Evolutionary conservation across 2,329 filamentous ascomycete species (phyloP).

Genomic region (Fusarium sp.): DNA sequence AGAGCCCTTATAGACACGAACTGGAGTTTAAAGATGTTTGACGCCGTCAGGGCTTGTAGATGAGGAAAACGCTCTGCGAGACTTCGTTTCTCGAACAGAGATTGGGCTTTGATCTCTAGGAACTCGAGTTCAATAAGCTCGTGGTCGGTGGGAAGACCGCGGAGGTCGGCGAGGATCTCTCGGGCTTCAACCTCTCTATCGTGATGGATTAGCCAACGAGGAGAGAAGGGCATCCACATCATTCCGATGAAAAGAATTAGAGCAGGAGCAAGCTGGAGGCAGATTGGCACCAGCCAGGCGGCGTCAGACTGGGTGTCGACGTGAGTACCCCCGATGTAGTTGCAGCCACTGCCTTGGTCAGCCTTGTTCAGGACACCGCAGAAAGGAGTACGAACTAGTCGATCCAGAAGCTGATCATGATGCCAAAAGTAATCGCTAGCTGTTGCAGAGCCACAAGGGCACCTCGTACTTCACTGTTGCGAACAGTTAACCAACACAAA

Average conservation of each 20-base stretch:
- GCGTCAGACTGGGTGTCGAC: conserved; percentile 51
- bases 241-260: conserved; percentile 67
- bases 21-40: conserved; percentile 76
- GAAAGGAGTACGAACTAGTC: conserved; percentile 53
- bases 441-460: conserved; percentile 60
- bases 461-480: conserved; percentile 55
- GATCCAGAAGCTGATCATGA: conserved; percentile 58
- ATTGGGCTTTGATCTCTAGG: conserved; percentile 53
- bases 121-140: conserved; percentile 48
- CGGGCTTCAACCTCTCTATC: conserved; percentile 47
- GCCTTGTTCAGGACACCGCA: neutral
- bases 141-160: conserved; percentile 48
- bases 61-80: conserved; percentile 76
- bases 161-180: conserved; percentile 46
- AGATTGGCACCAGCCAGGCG: conserved; percentile 62
- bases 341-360: conserved; percentile 49
- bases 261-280: conserved; percentile 66
- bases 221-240: conserved; percentile 61
- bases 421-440: conserved; percentile 56
- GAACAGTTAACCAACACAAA: neutral
- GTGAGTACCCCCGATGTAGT: conserved; percentile 48
- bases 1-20: conserved; percentile 75
- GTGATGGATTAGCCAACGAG: conserved; percentile 50
- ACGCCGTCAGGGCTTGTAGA: conserved; percentile 67
- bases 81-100: conserved; percentile 78